Conservation (phyloP, 2,329 filamentous ascomycete species). For the Colletotrichum lupini region DNA sequence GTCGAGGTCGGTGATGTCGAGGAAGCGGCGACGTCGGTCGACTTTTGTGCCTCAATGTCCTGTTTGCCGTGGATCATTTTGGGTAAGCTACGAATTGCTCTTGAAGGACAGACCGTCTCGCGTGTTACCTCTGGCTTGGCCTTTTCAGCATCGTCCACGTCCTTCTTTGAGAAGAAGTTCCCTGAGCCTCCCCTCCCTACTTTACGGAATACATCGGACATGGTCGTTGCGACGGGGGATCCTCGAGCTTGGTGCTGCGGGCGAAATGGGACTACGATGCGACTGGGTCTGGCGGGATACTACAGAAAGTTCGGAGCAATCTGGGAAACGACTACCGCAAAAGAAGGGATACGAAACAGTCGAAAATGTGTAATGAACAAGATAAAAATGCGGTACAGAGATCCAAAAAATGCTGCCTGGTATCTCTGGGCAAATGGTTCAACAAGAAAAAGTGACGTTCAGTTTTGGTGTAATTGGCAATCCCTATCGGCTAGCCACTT, state of each 20-base stretch:
- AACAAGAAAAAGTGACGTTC: slow-evolving; percentile 19
- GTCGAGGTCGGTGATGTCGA: slow-evolving; percentile 31
- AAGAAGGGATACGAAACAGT: not conserved
- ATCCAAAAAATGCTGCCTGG: not conserved
- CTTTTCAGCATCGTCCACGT: slow-evolving; percentile 58
- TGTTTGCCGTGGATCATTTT: slow-evolving; percentile 22
- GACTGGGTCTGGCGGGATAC: not conserved
- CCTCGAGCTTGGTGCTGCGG: not conserved
- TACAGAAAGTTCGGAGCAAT: not conserved
- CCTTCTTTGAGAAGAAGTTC: slow-evolving; percentile 67
- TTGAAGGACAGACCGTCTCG: not conserved
- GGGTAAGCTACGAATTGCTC: not conserved
- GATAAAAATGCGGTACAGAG: not conserved
- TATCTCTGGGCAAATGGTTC: slow-evolving; percentile 4
- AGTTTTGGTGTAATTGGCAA: slow-evolving; percentile 22
- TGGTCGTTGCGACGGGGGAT: slow-evolving; percentile 9
- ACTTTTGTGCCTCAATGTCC: slow-evolving; percentile 48
- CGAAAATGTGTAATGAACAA: not conserved
- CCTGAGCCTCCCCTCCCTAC: slow-evolving; percentile 73
- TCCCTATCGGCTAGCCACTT: slow-evolving; percentile 13
- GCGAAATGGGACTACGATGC: not conserved
- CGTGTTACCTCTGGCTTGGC: slow-evolving; percentile 36
- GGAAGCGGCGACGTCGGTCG: slow-evolving; percentile 36
- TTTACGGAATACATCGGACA: slow-evolving; percentile 58
- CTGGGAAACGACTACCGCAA: not conserved